Percentiles rank a stretch among this genome's conserved stretches.
phyloP scores from a whole-genome alignment of 768 basidiomycete genomes.

The Boletus rubescentipes region DNA sequence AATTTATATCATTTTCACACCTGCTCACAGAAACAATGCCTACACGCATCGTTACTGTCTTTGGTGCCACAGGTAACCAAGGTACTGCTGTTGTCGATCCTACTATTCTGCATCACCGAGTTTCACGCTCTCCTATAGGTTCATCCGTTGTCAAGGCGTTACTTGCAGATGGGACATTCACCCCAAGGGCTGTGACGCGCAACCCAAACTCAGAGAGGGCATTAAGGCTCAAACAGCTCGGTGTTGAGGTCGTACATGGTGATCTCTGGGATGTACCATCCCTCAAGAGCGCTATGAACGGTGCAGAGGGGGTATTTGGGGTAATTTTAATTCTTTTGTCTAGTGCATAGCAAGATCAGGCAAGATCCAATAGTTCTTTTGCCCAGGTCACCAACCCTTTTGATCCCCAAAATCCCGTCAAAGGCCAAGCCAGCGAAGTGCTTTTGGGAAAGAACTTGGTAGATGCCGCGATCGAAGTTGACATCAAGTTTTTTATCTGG shows the following conservation, averaged over 20 bases:
- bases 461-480: slow-evolving; percentile 23
- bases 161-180: slow-evolving; percentile 36
- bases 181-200: slow-evolving; percentile 35
- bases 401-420: slow-evolving; percentile 18
- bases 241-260: slow-evolving; percentile 23
- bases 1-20: not conserved
- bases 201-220: slow-evolving; percentile 27
- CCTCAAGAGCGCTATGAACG: slow-evolving; percentile 26
- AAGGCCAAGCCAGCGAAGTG: slow-evolving; percentile 21
- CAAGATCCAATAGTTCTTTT: not conserved
- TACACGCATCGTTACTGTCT: slow-evolving; percentile 30
- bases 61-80: slow-evolving; percentile 39
- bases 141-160: slow-evolving; percentile 30
- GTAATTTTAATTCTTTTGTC: slow-evolving; percentile 13
- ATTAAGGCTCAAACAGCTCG: slow-evolving; percentile 18
- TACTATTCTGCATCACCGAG: not conserved
- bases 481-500: slow-evolving; percentile 31
- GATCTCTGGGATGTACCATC: slow-evolving; percentile 27
- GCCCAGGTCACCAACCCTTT: slow-evolving; percentile 28
- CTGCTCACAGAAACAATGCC: slow-evolving; percentile 5
- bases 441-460: slow-evolving; percentile 31
- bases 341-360: no score
- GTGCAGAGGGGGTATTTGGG: slow-evolving; percentile 34
- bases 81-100: slow-evolving; percentile 14
- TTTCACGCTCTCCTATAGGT: slow-evolving; percentile 11